These are phyloP conservation scores for Candida khao-thaluensis DNA, from an alignment of 805 yeast genomes.

Conservation along the genomic window DNA sequence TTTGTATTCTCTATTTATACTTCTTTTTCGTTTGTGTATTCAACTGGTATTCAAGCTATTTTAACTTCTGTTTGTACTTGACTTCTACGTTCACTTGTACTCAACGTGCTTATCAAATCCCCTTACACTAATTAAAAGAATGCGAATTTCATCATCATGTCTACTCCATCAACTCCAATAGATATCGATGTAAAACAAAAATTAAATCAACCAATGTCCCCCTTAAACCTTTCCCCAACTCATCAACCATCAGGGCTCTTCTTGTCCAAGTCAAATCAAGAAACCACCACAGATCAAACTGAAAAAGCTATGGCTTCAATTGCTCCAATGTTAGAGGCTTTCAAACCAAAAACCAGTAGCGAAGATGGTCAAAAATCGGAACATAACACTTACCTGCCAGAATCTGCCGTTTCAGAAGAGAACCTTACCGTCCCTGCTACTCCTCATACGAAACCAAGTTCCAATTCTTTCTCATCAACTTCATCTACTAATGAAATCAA, in stretches of 20 bases:
- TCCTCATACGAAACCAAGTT: background rate
- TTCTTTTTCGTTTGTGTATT: too few species aligned
- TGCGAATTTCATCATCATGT: background rate
- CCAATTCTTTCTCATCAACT: background rate
- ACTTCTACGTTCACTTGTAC: too few species aligned
- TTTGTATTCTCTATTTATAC: too few species aligned
- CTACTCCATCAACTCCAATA: background rate
- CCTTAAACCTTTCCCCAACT: slow-evolving; percentile 25
- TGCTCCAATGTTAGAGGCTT: slow-evolving; percentile 74
- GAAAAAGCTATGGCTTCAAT: slow-evolving; percentile 71
- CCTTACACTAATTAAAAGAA: too few species aligned
- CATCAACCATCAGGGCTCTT: background rate
- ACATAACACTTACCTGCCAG: slow-evolving; percentile 15
- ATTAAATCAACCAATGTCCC: slow-evolving; percentile 34
- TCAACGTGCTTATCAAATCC: too few species aligned
- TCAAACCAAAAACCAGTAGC: slow-evolving; percentile 61
- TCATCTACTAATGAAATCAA: background rate
- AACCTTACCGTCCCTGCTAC: background rate
- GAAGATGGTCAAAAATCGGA: slow-evolving; percentile 23
- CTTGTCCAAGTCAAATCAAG: slow-evolving; percentile 25
- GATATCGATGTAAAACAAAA: slow-evolving; percentile 14
- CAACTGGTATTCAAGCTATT: too few species aligned
- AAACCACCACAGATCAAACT: slow-evolving; percentile 29
- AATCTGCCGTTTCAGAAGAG: slow-evolving; percentile 10
- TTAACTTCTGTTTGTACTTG: too few species aligned